These are phyloP conservation scores for Wickerhamiella kurtzmanii DNA, from an alignment of 805 yeast genomes.

Conservation along the genomic window DNA sequence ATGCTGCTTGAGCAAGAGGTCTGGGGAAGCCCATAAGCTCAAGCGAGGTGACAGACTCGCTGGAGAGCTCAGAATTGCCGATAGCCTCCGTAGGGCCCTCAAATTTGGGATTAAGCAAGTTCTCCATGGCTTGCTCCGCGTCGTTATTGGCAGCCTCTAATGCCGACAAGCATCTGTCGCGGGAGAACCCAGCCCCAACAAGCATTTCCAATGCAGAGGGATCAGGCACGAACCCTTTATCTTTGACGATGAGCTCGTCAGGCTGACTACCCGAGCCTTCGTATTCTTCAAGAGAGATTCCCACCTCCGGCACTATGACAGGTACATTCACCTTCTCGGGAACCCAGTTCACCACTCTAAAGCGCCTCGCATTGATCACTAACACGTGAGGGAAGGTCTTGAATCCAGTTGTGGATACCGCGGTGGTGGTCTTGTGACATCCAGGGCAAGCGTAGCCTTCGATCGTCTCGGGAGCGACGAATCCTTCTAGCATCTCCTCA, in stretches of 20 bases:
- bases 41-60: constrained; percentile 36
- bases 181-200: constrained; percentile 78
- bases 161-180: constrained; percentile 50
- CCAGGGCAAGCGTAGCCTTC: constrained; percentile 42
- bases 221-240: constrained; percentile 25
- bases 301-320: constrained; percentile 35
- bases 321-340: constrained; percentile 75
- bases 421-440: constrained; percentile 25
- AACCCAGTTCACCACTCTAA: constrained; percentile 77
- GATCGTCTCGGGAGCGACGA: constrained; percentile 38
- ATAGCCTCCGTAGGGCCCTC: too few species aligned
- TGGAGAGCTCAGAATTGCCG: constrained; percentile 22
- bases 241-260: constrained; percentile 30
- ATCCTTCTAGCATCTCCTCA: constrained; percentile 34
- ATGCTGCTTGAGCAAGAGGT: constrained; percentile 58
- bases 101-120: constrained; percentile 71
- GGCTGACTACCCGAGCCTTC: constrained; percentile 31
- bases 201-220: constrained; percentile 40
- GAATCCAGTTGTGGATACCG: constrained; percentile 33
- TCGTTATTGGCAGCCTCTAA: constrained; percentile 58
- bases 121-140: constrained; percentile 22
- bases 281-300: constrained; percentile 31
- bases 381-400: constrained; percentile 57
- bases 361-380: constrained; percentile 63
- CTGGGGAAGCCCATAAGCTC: constrained; percentile 66